A percentile compares a stretch with the other conserved stretches of the same genome.
These are phyloP conservation scores for Aspergillus olivimuriae DNA, from an alignment of 495 filamentous ascomycete species.

Conservation along the genomic window DNA sequence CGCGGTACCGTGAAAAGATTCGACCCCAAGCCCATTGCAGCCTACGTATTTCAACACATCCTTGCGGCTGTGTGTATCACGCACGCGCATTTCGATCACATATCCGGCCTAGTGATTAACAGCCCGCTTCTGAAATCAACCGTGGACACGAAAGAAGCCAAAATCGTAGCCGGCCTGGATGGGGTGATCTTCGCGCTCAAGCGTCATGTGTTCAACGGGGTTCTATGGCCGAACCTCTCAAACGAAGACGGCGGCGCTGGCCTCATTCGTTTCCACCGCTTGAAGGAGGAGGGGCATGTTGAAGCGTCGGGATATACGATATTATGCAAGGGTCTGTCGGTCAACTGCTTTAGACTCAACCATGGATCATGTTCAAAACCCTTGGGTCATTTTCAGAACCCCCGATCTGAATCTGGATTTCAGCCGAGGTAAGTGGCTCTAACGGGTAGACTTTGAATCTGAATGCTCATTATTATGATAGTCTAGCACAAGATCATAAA, in stretches of 20 bases:
- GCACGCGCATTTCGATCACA: constrained; percentile 90
- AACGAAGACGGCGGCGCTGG: constrained; percentile 95
- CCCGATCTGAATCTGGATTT: neutral
- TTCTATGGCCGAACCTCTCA: constrained; percentile 96
- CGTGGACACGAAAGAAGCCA: constrained; percentile 65
- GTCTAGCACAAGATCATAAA: too few species aligned
- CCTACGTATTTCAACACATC: constrained; percentile 66
- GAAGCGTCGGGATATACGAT: constrained; percentile 75
- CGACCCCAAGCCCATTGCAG: constrained; percentile 65
- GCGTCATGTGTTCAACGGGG: constrained; percentile 90
- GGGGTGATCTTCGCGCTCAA: constrained; percentile 84
- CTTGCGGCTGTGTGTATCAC: constrained; percentile 88
- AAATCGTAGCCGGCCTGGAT: constrained; percentile 76
- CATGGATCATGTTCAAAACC: constrained; percentile 88
- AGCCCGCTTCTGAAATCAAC: constrained; percentile 74
- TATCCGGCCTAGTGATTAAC: constrained; percentile 87
- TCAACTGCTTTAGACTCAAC: constrained; percentile 72
- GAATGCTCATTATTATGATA: too few species aligned
- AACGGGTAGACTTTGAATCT: too few species aligned
- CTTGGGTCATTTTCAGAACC: too few species aligned
- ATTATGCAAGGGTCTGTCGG: constrained; percentile 71
- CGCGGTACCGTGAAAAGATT: constrained; percentile 31
- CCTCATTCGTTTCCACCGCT: constrained; percentile 80
- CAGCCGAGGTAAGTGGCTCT: too few species aligned
- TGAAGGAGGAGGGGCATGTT: constrained; percentile 81